Evolutionary conservation across 495 filamentous ascomycete species (phyloP), one percentile per base, ranked within the genome.

Genomic region (Hypoxylon perforatum): DNA sequence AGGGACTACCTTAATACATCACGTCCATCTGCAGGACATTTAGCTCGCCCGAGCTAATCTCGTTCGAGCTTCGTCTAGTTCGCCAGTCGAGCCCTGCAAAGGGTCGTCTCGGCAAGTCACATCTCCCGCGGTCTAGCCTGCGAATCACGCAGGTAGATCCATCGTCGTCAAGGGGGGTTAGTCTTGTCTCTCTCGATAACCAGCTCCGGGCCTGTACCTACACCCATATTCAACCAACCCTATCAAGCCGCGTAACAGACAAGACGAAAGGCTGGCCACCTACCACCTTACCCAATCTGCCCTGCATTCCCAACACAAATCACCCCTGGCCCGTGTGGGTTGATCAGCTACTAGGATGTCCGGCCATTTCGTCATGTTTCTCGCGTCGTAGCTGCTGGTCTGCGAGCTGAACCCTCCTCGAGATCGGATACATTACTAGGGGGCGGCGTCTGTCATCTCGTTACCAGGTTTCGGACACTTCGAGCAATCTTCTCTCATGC

Each of bases 181-280:
- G 25, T 69, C 44, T 44, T 51, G 54, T 56, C 47, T 48, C 51
- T 57, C 57, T 65, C 52, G 67, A 70, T 66, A 70, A 63, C 57
- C 57, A 57, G 47, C 23, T n/a, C 46, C 49, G 55, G 38, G 53
- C 18, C 53, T 12, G 19, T 58, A 38, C n/a, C 25, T 28, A 28
- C 25, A 28, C 25, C 35, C 21, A 23, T 53, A 46, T 69, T 61
- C 56, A 35, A 49, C 66, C 67, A 70, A 70, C 62, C 62, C 67
- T 70, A 65, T 70, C 67, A 46, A 63, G 53, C 67, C 62, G 67
- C 67, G 67, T 70, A 70, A 70, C 67, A 70, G 45, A 55, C 33
- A 30, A 30, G 47, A 60, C 25, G 25, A 47, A n/a, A 65, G 57
- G 57, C 62, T 61, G 51, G 62, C 61, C 62, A 70, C 67, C 57